phyloP scores from a whole-genome alignment of 2,329 filamentous ascomycete genomes.

The Microcera coccophila region DNA sequence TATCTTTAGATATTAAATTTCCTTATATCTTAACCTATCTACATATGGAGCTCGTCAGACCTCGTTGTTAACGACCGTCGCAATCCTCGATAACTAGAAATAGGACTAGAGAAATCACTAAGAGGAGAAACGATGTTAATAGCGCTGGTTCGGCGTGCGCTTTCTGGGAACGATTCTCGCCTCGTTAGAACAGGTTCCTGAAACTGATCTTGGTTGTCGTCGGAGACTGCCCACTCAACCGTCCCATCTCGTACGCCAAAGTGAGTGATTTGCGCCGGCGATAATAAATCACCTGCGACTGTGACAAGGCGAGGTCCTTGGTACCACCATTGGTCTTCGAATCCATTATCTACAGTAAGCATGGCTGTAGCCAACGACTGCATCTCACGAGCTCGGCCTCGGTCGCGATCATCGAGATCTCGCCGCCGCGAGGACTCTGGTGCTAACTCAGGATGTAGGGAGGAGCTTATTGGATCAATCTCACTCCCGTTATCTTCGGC shows the following conservation, averaged over 20 bases:
- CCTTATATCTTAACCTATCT: not conserved
- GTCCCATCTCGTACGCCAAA: slow-evolving; percentile 11
- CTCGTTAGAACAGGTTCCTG: not conserved
- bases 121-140: slow-evolving; percentile 24
- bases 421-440: slow-evolving; percentile 6
- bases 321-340: slow-evolving; percentile 57
- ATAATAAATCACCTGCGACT: slow-evolving; percentile 17
- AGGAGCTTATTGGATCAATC: slow-evolving; percentile 1
- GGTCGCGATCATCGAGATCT: slow-evolving; percentile 31
- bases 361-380: slow-evolving; percentile 50
- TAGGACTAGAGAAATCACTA: slow-evolving; percentile 23
- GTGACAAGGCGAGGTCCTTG: slow-evolving; percentile 37
- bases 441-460: not conserved
- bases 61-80: slow-evolving; percentile 24
- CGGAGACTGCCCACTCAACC: slow-evolving; percentile 17
- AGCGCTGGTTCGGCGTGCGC: slow-evolving; percentile 17
- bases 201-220: not conserved
- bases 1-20: not conserved
- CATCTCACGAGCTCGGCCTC: slow-evolving; percentile 35
- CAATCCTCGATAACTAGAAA: slow-evolving; percentile 18
- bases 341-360: slow-evolving; percentile 56
- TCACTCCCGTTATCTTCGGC: slow-evolving; percentile 5
- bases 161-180: slow-evolving; percentile 9
- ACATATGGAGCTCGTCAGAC: slow-evolving; percentile 26
- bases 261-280: slow-evolving; percentile 14